phyloP scores from a whole-genome alignment of 2,329 filamentous ascomycete genomes.

The Phoma sp. region DNA sequence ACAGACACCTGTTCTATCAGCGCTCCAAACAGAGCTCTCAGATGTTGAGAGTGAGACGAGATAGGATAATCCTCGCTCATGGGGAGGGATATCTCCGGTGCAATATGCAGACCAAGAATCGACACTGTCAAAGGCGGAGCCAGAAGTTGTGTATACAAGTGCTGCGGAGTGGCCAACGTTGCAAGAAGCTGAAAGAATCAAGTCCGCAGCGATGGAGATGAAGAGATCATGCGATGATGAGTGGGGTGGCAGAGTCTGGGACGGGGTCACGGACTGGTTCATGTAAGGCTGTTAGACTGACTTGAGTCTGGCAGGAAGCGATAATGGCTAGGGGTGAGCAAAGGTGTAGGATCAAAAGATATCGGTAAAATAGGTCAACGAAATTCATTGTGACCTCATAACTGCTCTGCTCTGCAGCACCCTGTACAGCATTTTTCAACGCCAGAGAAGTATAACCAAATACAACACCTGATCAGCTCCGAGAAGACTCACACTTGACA shows the following conservation, averaged over 20 bases:
- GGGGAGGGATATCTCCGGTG: not conserved
- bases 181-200: constrained; percentile 16
- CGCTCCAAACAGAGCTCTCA: not conserved
- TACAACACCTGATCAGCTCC: no score
- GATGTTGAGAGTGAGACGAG: not conserved
- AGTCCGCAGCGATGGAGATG: not conserved
- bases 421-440: no score
- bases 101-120: not conserved
- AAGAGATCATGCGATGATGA: not conserved
- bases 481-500: no score
- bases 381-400: no score
- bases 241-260: constrained; percentile 15
- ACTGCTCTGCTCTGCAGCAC: no score
- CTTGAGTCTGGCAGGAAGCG: not conserved
- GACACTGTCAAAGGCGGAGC: not conserved
- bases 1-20: not conserved
- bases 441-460: no score
- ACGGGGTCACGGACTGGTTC: constrained; percentile 22
- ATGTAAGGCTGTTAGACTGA: not conserved
- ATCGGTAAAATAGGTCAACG: not conserved
- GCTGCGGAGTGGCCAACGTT: constrained; percentile 27
- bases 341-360: not conserved
- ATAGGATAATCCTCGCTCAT: not conserved
- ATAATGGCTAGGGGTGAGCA: no score
- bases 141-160: constrained; percentile 6